phyloP scores from a whole-genome alignment of 75 land plant genomes.

The Selaginella moellendorffii region DNA sequence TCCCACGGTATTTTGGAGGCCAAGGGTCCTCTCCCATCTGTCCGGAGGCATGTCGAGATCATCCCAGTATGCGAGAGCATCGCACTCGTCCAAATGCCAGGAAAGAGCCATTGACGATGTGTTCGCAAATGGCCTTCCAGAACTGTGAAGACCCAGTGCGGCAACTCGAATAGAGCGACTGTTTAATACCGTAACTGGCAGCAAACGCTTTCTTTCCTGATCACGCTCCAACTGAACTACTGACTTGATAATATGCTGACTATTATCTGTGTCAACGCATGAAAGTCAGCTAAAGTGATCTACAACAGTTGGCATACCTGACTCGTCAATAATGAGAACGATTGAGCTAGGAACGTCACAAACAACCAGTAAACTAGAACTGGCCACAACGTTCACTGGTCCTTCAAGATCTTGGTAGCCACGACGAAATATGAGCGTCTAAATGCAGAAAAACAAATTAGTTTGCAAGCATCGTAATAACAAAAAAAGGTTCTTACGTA shows the following conservation, averaged over 20 bases:
- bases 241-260: conserved; percentile 28
- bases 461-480: no score
- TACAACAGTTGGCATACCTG: conserved; percentile 24
- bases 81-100: conserved; percentile 61
- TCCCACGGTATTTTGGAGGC: conserved; percentile 54
- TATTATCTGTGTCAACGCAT: conserved; percentile 32
- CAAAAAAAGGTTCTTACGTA: conserved; percentile 44
- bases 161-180: conserved; percentile 56
- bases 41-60: conserved; percentile 9
- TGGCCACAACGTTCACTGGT: conserved; percentile 39
- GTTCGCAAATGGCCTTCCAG: conserved; percentile 67
- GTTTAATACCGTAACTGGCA: conserved; percentile 56
- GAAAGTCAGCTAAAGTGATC: neutral
- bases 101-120: conserved; percentile 60
- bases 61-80: conserved; percentile 51
- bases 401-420: conserved; percentile 60
- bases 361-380: conserved; percentile 29
- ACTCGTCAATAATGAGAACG: conserved; percentile 51
- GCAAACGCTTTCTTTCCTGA: conserved; percentile 18
- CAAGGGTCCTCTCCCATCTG: conserved; percentile 62
- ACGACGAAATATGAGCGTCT: conserved; percentile 69
- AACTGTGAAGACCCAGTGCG: conserved; percentile 52
- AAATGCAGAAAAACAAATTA: conserved; percentile 4
- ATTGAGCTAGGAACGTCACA: conserved; percentile 61
- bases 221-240: conserved; percentile 38